These are phyloP conservation scores for Xylaria sp. DNA, from an alignment of 2,329 filamentous ascomycete genomes.

Conservation along the genomic window DNA sequence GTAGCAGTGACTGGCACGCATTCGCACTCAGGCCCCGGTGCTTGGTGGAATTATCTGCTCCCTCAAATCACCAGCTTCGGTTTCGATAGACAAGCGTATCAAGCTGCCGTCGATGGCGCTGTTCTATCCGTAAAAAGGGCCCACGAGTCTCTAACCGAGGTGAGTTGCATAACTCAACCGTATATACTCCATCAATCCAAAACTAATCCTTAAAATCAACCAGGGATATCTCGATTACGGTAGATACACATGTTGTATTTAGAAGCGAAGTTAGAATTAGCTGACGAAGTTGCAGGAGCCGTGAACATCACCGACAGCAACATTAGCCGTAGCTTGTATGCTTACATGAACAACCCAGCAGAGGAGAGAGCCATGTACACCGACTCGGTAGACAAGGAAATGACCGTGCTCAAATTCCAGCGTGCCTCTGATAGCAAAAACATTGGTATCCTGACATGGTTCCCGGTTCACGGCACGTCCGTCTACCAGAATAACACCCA, in stretches of 20 bases:
- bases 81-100: constrained; percentile 86
- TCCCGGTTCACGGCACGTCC: constrained; percentile 89
- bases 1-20: constrained; percentile 92
- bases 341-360: constrained; percentile 84
- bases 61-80: constrained; percentile 89
- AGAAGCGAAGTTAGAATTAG: neutral
- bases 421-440: constrained; percentile 76
- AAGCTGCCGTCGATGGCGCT: constrained; percentile 86
- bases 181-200: neutral
- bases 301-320: constrained; percentile 76
- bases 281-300: constrained; percentile 47
- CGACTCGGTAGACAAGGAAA: constrained; percentile 71
- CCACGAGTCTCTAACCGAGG: constrained; percentile 72
- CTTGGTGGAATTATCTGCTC: constrained; percentile 91
- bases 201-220: constrained; percentile 42
- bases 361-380: constrained; percentile 67
- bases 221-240: constrained; percentile 76
- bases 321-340: constrained; percentile 84
- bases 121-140: constrained; percentile 82
- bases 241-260: constrained; percentile 20
- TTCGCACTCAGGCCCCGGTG: constrained; percentile 88
- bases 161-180: constrained; percentile 35
- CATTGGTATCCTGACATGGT: constrained; percentile 88
- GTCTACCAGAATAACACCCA: constrained; percentile 91
- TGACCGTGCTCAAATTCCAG: constrained; percentile 82